Evolutionary conservation across 2,329 filamentous ascomycete genomes (phyloP).

Genomic region (Fusarium cyanostomum): DNA sequence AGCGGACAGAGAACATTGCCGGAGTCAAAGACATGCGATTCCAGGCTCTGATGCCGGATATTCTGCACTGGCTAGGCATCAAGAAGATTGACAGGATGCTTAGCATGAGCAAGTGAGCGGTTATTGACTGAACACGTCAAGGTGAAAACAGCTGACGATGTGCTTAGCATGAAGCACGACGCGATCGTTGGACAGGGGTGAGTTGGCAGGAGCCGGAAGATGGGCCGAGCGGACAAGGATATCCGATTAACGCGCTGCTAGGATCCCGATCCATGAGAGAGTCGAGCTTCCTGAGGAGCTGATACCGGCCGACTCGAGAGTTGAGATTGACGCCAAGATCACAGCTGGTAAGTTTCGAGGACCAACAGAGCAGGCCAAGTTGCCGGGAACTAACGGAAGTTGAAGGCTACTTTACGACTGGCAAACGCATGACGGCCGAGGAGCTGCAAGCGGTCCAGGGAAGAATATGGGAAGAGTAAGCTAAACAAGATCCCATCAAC

Average conservation of each 20-base stretch:
- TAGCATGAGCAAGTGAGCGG: conserved; percentile 93
- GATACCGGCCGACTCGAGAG: conserved; percentile 92
- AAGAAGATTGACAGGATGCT: conserved; percentile 99
- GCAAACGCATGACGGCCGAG: conserved; percentile 86
- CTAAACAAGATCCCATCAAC: conserved; percentile 12
- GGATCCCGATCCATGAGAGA: conserved; percentile 86
- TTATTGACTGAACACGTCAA: conserved; percentile 14
- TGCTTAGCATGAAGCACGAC: conserved; percentile 83
- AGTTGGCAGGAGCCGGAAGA: conserved; percentile 38
- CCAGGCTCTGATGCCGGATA: conserved; percentile 97
- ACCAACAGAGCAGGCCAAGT: not conserved
- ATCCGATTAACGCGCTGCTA: conserved; percentile 44
- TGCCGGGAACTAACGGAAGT: conserved; percentile 32
- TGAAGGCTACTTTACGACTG: conserved; percentile 81
- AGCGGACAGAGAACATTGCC: conserved; percentile 97
- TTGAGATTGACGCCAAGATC: conserved; percentile 99
- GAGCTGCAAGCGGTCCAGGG: conserved; percentile 88
- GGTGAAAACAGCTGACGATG: conserved; percentile 40
- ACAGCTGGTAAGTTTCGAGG: conserved; percentile 75
- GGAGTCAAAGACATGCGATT: conserved; percentile 98
- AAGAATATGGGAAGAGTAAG: conserved; percentile 86
- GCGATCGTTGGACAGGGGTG: conserved; percentile 85
- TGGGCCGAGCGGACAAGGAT: conserved; percentile 3
- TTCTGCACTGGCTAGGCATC: conserved; percentile 97
- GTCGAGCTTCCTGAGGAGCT: conserved; percentile 92